A percentile compares a stretch with the other conserved stretches of the same genome.
Conservation (phyloP, 2,329 filamentous ascomycete species). For the Diaporthe sp. region DNA sequence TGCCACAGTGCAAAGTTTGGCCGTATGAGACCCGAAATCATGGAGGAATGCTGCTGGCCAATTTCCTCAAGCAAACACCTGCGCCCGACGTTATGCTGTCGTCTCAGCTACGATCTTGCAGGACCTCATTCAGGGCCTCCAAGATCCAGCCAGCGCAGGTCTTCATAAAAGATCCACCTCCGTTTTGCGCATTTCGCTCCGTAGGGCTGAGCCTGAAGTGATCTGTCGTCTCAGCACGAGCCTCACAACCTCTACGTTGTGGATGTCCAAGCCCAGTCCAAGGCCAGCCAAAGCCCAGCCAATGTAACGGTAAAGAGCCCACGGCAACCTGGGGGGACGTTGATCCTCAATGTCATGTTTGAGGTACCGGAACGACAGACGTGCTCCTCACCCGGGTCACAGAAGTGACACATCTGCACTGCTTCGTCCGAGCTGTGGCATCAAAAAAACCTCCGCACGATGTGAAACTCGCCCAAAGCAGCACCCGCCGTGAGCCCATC, state of each 20-base stretch:
- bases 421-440: conserved; percentile 1
- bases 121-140: background rate
- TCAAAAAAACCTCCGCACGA: background rate
- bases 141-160: background rate
- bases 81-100: background rate
- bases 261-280: background rate
- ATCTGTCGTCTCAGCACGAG: conserved; percentile 14
- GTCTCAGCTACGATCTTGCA: background rate
- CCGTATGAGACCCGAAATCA: background rate
- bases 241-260: background rate
- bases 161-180: background rate
- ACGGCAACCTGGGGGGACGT: background rate
- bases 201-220: conserved; percentile 8
- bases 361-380: background rate
- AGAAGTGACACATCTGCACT: conserved; percentile 2
- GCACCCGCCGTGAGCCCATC: background rate
- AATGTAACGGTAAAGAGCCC: background rate
- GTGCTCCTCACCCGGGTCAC: background rate
- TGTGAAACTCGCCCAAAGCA: conserved; percentile 10
- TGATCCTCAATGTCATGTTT: conserved; percentile 16
- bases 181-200: background rate
- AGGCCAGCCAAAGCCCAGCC: background rate
- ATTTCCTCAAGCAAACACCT: background rate
- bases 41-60: background rate
- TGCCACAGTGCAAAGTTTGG: background rate